Conservation (phyloP, 2,329 filamentous ascomycete genomes). For the Massarina eburnea region DNA sequence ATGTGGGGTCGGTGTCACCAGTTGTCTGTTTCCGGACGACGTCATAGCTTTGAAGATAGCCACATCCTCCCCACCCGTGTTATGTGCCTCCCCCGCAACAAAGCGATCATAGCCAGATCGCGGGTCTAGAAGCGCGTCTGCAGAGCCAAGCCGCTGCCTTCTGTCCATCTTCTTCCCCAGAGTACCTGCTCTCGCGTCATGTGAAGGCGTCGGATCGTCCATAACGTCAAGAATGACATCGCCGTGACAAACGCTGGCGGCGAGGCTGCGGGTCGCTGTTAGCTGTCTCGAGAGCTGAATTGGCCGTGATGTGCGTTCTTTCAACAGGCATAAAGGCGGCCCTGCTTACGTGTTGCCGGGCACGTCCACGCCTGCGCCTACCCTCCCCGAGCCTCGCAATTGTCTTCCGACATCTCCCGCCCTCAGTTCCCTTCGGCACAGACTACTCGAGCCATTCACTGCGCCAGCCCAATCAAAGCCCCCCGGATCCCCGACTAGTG, state of each 20-base stretch:
- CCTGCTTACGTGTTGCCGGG: constrained; percentile 8
- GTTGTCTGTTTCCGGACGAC: constrained; percentile 5
- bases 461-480: constrained; percentile 27
- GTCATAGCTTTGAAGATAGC: too few species aligned
- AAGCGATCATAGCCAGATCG: constrained; percentile 4
- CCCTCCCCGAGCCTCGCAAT: constrained; percentile 8
- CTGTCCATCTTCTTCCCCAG: background rate
- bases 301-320: constrained; percentile 10
- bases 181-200: constrained; percentile 1
- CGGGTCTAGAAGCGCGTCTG: background rate
- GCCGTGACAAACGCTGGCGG: constrained; percentile 6
- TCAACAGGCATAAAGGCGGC: background rate
- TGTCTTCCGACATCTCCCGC: constrained; percentile 12
- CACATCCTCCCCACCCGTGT: too few species aligned
- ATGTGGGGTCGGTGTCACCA: constrained; percentile 3
- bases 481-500: constrained; percentile 18
- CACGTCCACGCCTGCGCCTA: constrained; percentile 2
- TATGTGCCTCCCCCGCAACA: constrained; percentile 9
- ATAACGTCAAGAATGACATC: constrained; percentile 7
- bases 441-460: constrained; percentile 3
- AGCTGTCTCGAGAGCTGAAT: too few species aligned
- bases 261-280: background rate
- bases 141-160: background rate
- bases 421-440: constrained; percentile 5
- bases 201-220: constrained; percentile 2